Evolutionary conservation across 169 alveolate species (phyloP), one percentile per base, ranked within the genome.

Genomic region (Cryptosporidium bovis): DNA sequence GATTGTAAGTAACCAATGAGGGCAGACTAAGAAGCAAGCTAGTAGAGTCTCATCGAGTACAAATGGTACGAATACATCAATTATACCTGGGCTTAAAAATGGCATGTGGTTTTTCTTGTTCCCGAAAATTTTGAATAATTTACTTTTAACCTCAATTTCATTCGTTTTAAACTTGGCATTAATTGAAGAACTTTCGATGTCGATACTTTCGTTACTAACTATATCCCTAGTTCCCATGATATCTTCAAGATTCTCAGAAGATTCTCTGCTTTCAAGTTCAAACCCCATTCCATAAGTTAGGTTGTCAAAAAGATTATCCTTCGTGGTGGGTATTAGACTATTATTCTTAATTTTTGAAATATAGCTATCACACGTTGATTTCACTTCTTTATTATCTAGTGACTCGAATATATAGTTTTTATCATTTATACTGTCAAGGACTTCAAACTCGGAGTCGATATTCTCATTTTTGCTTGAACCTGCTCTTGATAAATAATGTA

Each of bases 41-140:
- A 77, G 64, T 24, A 77, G 48, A 5, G 77, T 60, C 31, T 77
- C 87, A 60, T 77, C 87, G 50, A 77, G 31, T 48, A 77, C 40
- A 77, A 56, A 77, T 24, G 87, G 87, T 16, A 77, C 18, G 27
- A 77, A 77, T 77, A 31, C 16, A 24, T 77, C 87, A 27, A 77
- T 77, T 12, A 77, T 77, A 20, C 87, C 87, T n/a, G 87, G 87
- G 29, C 77, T 60, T 62, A 77, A 62, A 77, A 77, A 77, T 44
- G 87, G 87, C 51, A 58, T 77, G 33, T 77, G 87, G 33, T 77
- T 77, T 15, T 60, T 58, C 46, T 60, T 60, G 40, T 77, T 56
- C 3, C 87, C 87, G 40, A 60, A 77, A 34, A 77, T 62, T 20
- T 27, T 44, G 55, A 60, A 77, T 33, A 34, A 2, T 62, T 62